A percentile compares a stretch with the other conserved stretches of the same genome.
phyloP scores from a whole-genome alignment of 2,329 filamentous ascomycete species.

The Arthrobotrys entomopaga region DNA sequence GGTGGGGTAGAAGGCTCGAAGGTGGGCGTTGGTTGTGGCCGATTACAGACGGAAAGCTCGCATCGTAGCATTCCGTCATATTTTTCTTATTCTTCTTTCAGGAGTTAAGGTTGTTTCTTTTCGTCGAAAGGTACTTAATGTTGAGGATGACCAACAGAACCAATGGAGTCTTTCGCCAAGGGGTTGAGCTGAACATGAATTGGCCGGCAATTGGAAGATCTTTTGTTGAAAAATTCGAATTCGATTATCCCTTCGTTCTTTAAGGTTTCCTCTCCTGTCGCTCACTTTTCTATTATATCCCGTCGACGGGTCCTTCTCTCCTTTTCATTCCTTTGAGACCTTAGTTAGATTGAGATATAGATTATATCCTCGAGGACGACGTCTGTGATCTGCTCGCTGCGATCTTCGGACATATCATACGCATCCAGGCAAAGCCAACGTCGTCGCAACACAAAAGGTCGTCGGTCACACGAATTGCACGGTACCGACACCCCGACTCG shows the following conservation, averaged over 20 bases:
- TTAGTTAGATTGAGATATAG: too few relatives aligned
- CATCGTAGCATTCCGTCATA: constrained; percentile 16
- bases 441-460: constrained; percentile 41
- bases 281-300: too few relatives aligned
- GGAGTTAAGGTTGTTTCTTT: background rate
- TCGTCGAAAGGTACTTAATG: constrained; percentile 15
- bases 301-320: background rate
- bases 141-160: background rate
- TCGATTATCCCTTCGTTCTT: too few relatives aligned
- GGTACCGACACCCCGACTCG: constrained; percentile 10
- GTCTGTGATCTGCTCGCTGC: too few relatives aligned
- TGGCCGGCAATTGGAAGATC: too few relatives aligned
- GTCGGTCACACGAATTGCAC: constrained; percentile 22
- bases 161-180: constrained; percentile 4
- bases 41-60: constrained; percentile 11
- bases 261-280: too few relatives aligned
- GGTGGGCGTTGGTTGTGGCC: constrained; percentile 14
- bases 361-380: too few relatives aligned
- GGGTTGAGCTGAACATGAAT: too few relatives aligned
- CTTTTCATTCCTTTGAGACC: background rate
- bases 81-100: background rate
- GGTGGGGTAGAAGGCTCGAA: constrained; percentile 7
- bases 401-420: too few relatives aligned
- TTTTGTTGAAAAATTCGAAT: too few relatives aligned
- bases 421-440: constrained; percentile 4